These are phyloP conservation scores for Tetrahymena thermophila DNA, from an alignment of 73 alveolate species.

Conservation along the genomic window DNA sequence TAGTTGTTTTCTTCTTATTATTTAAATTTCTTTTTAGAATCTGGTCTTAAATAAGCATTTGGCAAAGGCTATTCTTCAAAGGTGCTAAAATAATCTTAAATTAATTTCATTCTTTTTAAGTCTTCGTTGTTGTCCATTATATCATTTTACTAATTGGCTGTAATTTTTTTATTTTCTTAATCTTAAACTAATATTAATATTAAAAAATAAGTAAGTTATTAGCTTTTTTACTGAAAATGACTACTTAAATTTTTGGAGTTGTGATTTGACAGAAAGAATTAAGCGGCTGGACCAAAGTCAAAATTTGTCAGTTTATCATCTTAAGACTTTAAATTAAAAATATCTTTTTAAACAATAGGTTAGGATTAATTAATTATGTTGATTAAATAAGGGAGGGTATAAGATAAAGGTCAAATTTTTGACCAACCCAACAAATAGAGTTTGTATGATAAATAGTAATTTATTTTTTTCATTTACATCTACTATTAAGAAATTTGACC, in stretches of 20 bases:
- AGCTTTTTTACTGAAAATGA: background rate
- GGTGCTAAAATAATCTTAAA: background rate
- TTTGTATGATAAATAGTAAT: background rate
- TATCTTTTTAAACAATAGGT: background rate
- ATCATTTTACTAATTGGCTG: background rate
- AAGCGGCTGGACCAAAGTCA: conserved; percentile 2
- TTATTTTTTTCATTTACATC: background rate
- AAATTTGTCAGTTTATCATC: background rate
- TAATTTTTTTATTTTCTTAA: background rate
- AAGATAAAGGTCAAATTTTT: background rate
- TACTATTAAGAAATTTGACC: background rate
- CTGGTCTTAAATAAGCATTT: background rate
- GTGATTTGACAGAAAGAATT: background rate
- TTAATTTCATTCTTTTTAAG: background rate
- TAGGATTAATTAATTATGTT: background rate
- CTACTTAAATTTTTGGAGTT: background rate
- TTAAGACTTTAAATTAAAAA: background rate
- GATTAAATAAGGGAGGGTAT: background rate
- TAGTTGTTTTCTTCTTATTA: background rate
- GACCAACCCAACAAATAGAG: background rate
- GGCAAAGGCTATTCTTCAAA: background rate
- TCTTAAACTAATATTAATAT: background rate
- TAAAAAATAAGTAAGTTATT: too few relatives aligned
- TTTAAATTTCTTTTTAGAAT: background rate
- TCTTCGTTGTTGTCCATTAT: background rate